Percentiles rank a stretch among this genome's conserved stretches.
Evolutionary conservation across 495 filamentous ascomycete species (phyloP).

Genomic region (Penicillium simplicissimum): DNA sequence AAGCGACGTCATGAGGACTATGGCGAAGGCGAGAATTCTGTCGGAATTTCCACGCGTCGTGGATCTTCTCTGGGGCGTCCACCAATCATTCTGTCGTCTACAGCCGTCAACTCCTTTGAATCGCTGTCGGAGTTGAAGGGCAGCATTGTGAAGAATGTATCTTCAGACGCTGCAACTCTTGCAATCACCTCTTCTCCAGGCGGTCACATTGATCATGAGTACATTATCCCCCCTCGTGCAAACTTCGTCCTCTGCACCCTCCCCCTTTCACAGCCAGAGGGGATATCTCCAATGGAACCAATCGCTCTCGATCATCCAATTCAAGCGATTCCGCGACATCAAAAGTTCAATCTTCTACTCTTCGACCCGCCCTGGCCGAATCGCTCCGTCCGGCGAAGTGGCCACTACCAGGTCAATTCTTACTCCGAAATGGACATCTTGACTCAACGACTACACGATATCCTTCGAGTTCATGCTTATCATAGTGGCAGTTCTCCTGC

Average conservation of each 20-base stretch:
- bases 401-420: slow-evolving; percentile 60
- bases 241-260: slow-evolving; percentile 50
- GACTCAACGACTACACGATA: slow-evolving; percentile 27
- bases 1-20: slow-evolving; percentile 16
- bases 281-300: background rate
- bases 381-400: slow-evolving; percentile 72
- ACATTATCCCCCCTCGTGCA: slow-evolving; percentile 52
- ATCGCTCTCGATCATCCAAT: slow-evolving; percentile 23
- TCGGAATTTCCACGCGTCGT: background rate
- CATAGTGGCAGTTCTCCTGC: background rate
- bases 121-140: slow-evolving; percentile 32
- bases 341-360: slow-evolving; percentile 73
- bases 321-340: slow-evolving; percentile 24
- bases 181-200: slow-evolving; percentile 15
- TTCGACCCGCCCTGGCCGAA: slow-evolving; percentile 97
- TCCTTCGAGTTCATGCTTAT: slow-evolving; percentile 33
- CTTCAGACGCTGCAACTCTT: slow-evolving; percentile 26
- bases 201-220: slow-evolving; percentile 13
- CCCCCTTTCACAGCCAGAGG: slow-evolving; percentile 21
- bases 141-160: slow-evolving; percentile 38
- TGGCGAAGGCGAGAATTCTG: background rate
- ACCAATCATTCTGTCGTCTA: slow-evolving; percentile 38
- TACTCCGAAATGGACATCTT: slow-evolving; percentile 37
- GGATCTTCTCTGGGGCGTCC: slow-evolving; percentile 13
- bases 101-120: slow-evolving; percentile 32